Conservation (phyloP, 768 basidiomycete genomes). For the Rubroboletus pulcherrimus region DNA sequence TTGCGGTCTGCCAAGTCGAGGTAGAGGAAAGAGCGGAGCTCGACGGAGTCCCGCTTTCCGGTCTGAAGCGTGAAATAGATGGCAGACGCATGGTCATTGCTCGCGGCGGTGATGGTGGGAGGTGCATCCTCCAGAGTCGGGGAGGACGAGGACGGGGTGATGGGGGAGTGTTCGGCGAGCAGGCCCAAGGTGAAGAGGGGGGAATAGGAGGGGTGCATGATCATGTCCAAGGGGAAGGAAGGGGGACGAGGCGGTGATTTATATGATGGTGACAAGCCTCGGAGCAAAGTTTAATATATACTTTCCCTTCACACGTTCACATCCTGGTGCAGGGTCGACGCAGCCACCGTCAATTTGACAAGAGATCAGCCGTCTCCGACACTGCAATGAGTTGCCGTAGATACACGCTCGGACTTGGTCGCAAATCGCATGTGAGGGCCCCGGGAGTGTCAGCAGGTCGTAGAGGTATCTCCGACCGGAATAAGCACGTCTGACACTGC, state of each 20-base stretch:
- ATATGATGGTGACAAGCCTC: slow-evolving; percentile 6
- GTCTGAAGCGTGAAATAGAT: slow-evolving; percentile 49
- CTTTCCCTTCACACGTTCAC: slow-evolving; percentile 11
- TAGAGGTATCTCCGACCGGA: background rate
- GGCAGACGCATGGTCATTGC: slow-evolving; percentile 32
- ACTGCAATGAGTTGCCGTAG: slow-evolving; percentile 21
- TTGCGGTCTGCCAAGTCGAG: slow-evolving; percentile 61
- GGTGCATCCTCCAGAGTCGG: background rate
- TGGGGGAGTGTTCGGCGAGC: slow-evolving; percentile 33
- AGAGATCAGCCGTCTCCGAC: slow-evolving; percentile 3
- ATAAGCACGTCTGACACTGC: background rate
- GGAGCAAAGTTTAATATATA: slow-evolving; percentile 20
- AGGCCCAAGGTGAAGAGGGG: slow-evolving; percentile 65
- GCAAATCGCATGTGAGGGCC: too few species aligned
- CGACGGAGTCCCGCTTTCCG: slow-evolving; percentile 34
- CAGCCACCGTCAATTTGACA: slow-evolving; percentile 8
- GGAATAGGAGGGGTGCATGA: slow-evolving; percentile 39
- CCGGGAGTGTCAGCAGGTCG: too few species aligned
- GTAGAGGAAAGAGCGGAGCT: slow-evolving; percentile 60
- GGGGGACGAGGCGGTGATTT: slow-evolving; percentile 1
- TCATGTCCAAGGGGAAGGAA: background rate
- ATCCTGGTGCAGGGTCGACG: slow-evolving; percentile 10
- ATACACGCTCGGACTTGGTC: background rate
- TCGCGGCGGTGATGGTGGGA: background rate
- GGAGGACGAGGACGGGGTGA: slow-evolving; percentile 15